A percentile compares a stretch with the other conserved stretches of the same genome.
Conservation (phyloP, 192 early-diverging fungal species). For the Gonapodya prolifera region DNA sequence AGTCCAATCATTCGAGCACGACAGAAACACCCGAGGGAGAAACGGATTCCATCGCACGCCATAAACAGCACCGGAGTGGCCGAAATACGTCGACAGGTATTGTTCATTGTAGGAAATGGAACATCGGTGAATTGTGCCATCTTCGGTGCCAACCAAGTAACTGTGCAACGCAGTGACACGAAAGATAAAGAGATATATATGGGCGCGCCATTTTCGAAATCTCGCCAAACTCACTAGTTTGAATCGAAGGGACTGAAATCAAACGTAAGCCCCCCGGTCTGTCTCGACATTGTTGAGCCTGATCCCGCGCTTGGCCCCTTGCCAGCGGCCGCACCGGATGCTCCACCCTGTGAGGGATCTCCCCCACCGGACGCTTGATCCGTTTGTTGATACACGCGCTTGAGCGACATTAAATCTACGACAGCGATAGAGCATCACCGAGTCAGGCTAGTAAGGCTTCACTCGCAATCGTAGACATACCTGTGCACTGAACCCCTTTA, state of each 20-base stretch:
- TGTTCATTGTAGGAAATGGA: constrained; percentile 51
- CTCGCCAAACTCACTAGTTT: constrained; percentile 27
- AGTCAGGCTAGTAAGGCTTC: background rate
- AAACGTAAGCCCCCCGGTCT: constrained; percentile 43
- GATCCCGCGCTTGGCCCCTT: constrained; percentile 10
- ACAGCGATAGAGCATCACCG: background rate
- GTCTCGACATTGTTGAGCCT: constrained; percentile 38
- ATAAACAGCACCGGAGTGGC: constrained; percentile 41
- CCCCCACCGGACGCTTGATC: constrained; percentile 8
- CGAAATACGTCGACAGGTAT: constrained; percentile 36
- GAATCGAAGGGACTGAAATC: constrained; percentile 44
- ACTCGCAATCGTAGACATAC: constrained; percentile 15
- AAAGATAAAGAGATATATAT: background rate
- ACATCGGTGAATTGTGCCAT: constrained; percentile 41
- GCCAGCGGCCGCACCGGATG: constrained; percentile 11
- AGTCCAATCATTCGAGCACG: constrained; percentile 43
- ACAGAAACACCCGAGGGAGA: constrained; percentile 25
- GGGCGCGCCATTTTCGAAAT: too few relatives aligned
- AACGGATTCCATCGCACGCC: constrained; percentile 44
- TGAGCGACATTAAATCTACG: constrained; percentile 42
- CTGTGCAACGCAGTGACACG: constrained; percentile 11
- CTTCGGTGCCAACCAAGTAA: constrained; percentile 46
- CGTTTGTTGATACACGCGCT: constrained; percentile 35
- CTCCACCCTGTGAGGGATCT: background rate
- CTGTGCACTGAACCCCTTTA: constrained; percentile 39